phyloP scores from a whole-genome alignment of 2,329 filamentous ascomycete species.

The Cadophora luteo-olivacea region DNA sequence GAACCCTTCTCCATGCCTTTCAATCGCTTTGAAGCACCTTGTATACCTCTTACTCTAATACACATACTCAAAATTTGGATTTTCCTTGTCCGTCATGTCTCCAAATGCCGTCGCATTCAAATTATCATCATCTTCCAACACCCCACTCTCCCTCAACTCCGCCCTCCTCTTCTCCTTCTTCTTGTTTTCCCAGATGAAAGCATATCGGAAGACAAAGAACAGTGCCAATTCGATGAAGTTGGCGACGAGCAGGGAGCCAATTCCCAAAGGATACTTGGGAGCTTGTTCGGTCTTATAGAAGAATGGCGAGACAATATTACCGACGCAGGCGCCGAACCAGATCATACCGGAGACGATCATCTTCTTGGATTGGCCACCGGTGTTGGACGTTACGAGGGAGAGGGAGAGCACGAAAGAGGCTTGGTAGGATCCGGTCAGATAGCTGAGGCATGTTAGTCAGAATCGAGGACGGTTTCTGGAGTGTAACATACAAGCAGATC shows the following conservation, averaged over 20 bases:
- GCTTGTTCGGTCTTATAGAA: constrained; percentile 8
- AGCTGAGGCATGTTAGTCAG: neutral
- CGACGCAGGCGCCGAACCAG: neutral
- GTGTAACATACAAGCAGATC: constrained; percentile 14
- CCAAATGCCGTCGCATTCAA: constrained; percentile 12
- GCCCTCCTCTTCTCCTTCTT: constrained; percentile 6
- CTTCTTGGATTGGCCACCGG: constrained; percentile 7
- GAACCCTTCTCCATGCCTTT: no score
- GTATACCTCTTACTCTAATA: no score
- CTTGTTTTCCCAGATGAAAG: constrained; percentile 17
- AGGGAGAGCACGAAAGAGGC: constrained; percentile 4
- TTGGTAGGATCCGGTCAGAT: constrained; percentile 1
- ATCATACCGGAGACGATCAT: constrained; percentile 12
- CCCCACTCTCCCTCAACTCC: neutral
- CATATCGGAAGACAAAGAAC: constrained; percentile 6
- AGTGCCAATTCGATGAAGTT: constrained; percentile 6
- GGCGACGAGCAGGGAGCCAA: constrained; percentile 4
- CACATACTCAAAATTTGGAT: constrained; percentile 15
- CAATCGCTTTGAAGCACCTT: no score
- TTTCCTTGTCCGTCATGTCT: constrained; percentile 16
- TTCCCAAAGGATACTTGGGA: constrained; percentile 1
- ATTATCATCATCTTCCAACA: neutral
- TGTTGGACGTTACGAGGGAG: constrained; percentile 3
- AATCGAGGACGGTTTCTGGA: neutral
- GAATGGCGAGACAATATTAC: constrained; percentile 2